Evolutionary conservation across 306 rosid species (phyloP).

Genomic region (Dryas octopetala): DNA sequence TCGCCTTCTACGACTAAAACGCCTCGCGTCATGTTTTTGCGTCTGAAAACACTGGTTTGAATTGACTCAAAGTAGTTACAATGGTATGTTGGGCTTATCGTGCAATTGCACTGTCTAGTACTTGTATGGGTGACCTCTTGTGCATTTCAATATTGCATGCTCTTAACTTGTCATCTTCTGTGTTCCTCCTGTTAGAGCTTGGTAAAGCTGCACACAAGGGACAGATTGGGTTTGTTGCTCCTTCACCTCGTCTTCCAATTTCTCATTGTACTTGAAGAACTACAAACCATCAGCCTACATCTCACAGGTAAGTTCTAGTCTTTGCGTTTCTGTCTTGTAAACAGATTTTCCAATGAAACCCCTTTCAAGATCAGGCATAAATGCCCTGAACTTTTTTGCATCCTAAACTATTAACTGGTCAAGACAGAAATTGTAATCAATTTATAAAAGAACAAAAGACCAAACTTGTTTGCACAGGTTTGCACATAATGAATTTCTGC

Average conservation of each 20-base stretch:
- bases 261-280: conserved; percentile 26
- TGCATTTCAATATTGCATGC: conserved; percentile 25
- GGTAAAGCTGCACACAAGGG: conserved; percentile 39
- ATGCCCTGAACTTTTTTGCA: no score
- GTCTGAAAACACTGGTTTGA: no score
- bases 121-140: conserved; percentile 21
- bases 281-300: conserved; percentile 23
- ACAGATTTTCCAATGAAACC: no score
- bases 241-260: conserved; percentile 32
- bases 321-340: not conserved
- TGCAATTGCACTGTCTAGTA: conserved; percentile 24
- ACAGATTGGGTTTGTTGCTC: conserved; percentile 40
- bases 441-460: no score
- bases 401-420: no score
- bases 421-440: no score
- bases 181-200: conserved; percentile 49
- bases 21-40: no score
- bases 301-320: conserved; percentile 36
- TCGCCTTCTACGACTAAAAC: no score
- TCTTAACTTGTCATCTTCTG: conserved; percentile 36
- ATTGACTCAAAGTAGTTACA: conserved; percentile 35
- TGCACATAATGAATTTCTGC: no score
- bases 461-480: no score
- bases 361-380: no score
- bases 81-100: conserved; percentile 41